These are phyloP conservation scores for Nadsonia commutata DNA, from an alignment of 1,139 yeast species.

Conservation along the genomic window DNA sequence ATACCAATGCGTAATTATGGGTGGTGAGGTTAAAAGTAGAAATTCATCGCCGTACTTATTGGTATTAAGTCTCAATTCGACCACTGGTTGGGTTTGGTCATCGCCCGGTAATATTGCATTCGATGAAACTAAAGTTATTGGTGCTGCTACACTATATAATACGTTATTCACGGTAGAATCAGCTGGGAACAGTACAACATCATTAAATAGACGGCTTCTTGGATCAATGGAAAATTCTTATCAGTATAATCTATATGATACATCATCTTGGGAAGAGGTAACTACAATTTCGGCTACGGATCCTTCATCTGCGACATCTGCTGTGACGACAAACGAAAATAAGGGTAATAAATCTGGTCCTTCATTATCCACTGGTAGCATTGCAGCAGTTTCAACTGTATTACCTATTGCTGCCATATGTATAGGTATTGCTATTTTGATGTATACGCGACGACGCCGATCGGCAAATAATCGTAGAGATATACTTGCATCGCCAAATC, in stretches of 20 bases:
- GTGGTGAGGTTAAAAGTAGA: slow-evolving; percentile 27
- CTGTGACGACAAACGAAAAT: slow-evolving; percentile 1
- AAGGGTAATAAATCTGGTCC: slow-evolving; percentile 4
- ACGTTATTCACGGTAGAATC: slow-evolving; percentile 23
- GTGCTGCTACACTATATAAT: slow-evolving; percentile 26
- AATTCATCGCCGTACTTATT: slow-evolving; percentile 30
- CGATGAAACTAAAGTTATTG: slow-evolving; percentile 4
- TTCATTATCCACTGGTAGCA: slow-evolving; percentile 15
- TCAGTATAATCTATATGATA: neutral
- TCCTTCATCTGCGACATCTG: neutral
- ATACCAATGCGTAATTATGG: slow-evolving; percentile 21
- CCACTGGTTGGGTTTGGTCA: slow-evolving; percentile 34
- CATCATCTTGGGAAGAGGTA: neutral
- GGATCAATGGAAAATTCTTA: neutral
- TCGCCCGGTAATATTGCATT: slow-evolving; percentile 10
- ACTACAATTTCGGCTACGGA: neutral
- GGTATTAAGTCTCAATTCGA: slow-evolving; percentile 21
- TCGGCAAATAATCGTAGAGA: slow-evolving; percentile 9
- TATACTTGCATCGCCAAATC: slow-evolving; percentile 3
- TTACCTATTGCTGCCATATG: slow-evolving; percentile 19
- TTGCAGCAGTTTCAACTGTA: slow-evolving; percentile 23
- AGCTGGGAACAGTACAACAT: slow-evolving; percentile 1
- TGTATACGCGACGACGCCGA: slow-evolving; percentile 13
- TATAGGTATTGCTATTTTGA: slow-evolving; percentile 13
- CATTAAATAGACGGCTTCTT: neutral